These are phyloP conservation scores for Ophiostoma triangulosporum DNA, from an alignment of 2,329 filamentous ascomycete genomes.

Conservation along the genomic window DNA sequence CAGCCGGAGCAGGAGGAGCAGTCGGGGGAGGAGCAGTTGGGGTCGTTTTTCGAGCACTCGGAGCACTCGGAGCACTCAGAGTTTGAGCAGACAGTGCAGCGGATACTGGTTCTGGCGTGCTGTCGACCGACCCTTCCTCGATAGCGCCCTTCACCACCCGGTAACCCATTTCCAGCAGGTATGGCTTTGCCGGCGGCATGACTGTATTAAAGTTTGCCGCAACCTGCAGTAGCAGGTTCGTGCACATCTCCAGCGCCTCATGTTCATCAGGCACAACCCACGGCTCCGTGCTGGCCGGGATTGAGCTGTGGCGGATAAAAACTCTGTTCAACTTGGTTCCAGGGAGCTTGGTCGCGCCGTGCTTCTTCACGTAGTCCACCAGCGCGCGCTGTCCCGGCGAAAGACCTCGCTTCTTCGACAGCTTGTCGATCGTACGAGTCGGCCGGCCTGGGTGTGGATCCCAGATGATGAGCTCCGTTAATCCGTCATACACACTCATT, in stretches of 20 bases:
- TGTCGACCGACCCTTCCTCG: too few species aligned
- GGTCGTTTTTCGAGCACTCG: too few species aligned
- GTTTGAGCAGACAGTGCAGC: neutral
- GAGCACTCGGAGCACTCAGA: too few species aligned
- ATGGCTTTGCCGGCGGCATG: slow-evolving; percentile 15
- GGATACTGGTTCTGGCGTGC: neutral
- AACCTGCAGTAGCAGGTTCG: slow-evolving; percentile 24
- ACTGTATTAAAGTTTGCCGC: slow-evolving; percentile 20
- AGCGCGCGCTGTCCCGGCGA: slow-evolving; percentile 32
- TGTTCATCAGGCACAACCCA: neutral
- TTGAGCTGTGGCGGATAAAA: too few species aligned
- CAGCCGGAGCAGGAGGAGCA: too few species aligned
- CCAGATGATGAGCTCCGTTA: slow-evolving; percentile 41
- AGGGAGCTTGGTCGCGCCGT: too few species aligned
- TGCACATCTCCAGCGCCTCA: neutral
- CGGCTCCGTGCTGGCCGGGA: too few species aligned
- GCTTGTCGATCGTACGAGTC: slow-evolving; percentile 12
- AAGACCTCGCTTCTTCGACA: slow-evolving; percentile 24
- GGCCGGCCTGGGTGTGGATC: slow-evolving; percentile 25
- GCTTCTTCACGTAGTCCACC: slow-evolving; percentile 16
- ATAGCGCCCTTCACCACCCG: slow-evolving; percentile 14
- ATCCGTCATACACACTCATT: slow-evolving; percentile 18
- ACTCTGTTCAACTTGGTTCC: too few species aligned
- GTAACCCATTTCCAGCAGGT: slow-evolving; percentile 26
- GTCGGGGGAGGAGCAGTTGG: too few species aligned